Base-by-base conservation (phyloP, 2,329 filamentous ascomycete species). In the Colletotrichum navitas region DNA sequence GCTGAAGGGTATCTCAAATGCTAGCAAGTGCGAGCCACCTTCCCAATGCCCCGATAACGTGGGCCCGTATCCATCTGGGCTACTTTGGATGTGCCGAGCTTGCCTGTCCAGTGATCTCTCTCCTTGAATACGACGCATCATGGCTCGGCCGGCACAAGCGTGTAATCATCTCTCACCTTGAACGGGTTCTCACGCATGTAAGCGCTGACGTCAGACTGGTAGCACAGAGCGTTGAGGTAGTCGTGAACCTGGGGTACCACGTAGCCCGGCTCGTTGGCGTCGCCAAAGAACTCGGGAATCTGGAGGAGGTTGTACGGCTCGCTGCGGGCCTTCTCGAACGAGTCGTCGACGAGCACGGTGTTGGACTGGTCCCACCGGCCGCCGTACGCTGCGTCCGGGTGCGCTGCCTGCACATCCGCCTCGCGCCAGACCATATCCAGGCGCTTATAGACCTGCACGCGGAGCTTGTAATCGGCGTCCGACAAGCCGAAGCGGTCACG, bases 331-430 rank as follows among this genome's bases (percentile, higher is more conserved):
- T 98, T 99, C 77, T 95, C 87, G 1, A 82, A 76, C 39, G 91
- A 93, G 81, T 98, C 96, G 76, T 99, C 96, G 49, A 98, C 90
- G 34, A 99, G 85, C 8, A 98, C 87, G 0, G 96, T 98, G 80
- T 98, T 97, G 62, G 87, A 87, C 82, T 97, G 94, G 76, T 91
- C 88, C 92, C 94, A 98, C 16, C 79, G 76, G 18, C 77, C 80
- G 32, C 81, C 85, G 26, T 73, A 65, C 0, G 75, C 79, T 18
- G 77, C 79, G 43, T 77, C 78, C n/a, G 83, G 88, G 80, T 87
- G 86, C 43, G 83, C 82, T 10, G 73, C 77, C 68, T 78, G 79
- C 29, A 90, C 80, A 4, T 66, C 59, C 0, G 80, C 79, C 74
- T 90, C 82, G 16, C 76, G 77, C 96, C 96, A 99, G 0, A 98